phyloP scores from a whole-genome alignment of 352 stramenopile genomes.

The Phytophthora citricola region DNA sequence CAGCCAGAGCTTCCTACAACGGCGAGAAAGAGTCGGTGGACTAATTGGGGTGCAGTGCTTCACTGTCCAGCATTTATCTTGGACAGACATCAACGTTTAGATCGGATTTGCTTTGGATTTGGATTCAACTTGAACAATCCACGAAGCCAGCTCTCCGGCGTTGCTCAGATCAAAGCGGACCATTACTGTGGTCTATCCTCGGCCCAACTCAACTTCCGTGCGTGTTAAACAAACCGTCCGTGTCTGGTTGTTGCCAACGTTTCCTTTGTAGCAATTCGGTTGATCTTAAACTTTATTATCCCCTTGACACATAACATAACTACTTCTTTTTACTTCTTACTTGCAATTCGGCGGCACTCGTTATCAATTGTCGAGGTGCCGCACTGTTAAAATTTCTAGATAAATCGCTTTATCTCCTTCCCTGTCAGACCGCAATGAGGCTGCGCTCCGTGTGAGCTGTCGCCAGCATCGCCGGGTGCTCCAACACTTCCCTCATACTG shows the following conservation, averaged over 20 bases:
- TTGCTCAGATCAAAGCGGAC: constrained; percentile 3
- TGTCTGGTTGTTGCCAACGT: constrained; percentile 18
- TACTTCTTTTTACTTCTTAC: constrained; percentile 34
- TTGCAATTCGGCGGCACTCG: constrained; percentile 18
- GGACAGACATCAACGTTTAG: constrained; percentile 14
- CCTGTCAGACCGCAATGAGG: constrained; percentile 33
- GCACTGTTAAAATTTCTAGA: constrained; percentile 24
- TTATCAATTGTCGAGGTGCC: constrained; percentile 31
- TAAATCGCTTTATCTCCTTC: constrained; percentile 13
- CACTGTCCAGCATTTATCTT: constrained; percentile 4
- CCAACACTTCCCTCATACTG: constrained; percentile 43
- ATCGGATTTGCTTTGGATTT: constrained; percentile 21
- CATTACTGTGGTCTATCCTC: constrained; percentile 1
- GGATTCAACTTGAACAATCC: constrained; percentile 21
- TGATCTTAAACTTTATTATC: constrained; percentile 34
- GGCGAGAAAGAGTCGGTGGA: constrained; percentile 3
- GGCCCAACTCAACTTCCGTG: constrained; percentile 20
- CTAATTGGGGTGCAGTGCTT: constrained; percentile 10
- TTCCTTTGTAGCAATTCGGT: not conserved
- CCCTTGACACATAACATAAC: constrained; percentile 32
- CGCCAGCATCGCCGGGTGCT: constrained; percentile 51
- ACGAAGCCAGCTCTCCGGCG: constrained; percentile 25
- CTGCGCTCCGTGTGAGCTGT: constrained; percentile 37
- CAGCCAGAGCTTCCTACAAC: not conserved
- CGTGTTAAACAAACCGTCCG: constrained; percentile 21